Evolutionary conservation across 2,329 filamentous ascomycete species (phyloP).

Genomic region (Scedosporium dehoogii): DNA sequence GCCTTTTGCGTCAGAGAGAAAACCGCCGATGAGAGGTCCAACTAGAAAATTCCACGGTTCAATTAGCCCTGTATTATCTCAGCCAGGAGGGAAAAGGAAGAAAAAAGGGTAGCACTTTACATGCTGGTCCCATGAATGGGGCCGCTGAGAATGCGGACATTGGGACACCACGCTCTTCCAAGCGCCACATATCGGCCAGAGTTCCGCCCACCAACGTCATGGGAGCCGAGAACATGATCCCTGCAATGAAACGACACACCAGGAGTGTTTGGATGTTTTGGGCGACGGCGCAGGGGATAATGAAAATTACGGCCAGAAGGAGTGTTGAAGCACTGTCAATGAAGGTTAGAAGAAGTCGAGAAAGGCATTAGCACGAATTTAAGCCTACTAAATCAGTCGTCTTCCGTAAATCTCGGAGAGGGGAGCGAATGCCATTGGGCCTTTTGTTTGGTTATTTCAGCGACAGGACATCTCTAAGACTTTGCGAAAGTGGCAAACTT

Average conservation of each 20-base stretch:
- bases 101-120: too few relatives aligned
- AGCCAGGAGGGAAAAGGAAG: too few relatives aligned
- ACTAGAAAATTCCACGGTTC: slow-evolving; percentile 10
- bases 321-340: neutral
- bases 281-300: slow-evolving; percentile 44
- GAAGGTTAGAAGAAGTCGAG: neutral
- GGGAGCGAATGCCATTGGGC: slow-evolving; percentile 71
- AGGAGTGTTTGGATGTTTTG: slow-evolving; percentile 50
- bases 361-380: neutral
- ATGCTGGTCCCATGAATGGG: slow-evolving; percentile 52
- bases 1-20: slow-evolving; percentile 47
- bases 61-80: neutral
- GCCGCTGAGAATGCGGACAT: slow-evolving; percentile 51
- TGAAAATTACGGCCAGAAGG: slow-evolving; percentile 54
- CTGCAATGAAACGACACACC: slow-evolving; percentile 60
- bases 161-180: slow-evolving; percentile 44
- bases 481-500: slow-evolving; percentile 28
- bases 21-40: slow-evolving; percentile 53
- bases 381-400: slow-evolving; percentile 53
- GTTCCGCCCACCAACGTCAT: slow-evolving; percentile 54
- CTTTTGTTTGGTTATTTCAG: slow-evolving; percentile 20
- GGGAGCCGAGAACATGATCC: slow-evolving; percentile 51
- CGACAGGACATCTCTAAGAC: neutral
- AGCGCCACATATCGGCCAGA: slow-evolving; percentile 53
- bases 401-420: slow-evolving; percentile 67